Evolutionary conservation across 192 early-diverging fungal genomes (phyloP), one percentile per base, ranked within the genome.

Genomic region (Linnemannia zychae): DNA sequence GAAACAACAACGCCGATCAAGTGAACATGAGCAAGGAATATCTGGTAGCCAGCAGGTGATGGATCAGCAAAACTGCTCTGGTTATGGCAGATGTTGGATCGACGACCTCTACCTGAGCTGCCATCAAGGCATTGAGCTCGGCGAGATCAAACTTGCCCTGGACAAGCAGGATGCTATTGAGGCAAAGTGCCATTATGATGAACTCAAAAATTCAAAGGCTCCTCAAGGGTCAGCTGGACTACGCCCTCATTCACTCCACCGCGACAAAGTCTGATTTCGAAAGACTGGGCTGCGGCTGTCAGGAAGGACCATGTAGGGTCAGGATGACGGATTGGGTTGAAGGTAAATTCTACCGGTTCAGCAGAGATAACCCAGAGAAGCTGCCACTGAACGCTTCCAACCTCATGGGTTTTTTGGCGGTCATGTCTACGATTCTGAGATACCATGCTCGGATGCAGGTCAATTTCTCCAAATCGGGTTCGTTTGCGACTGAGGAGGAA

Each of bases 11-110:
- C 17, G 28, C 57, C 12, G 24, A 63, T 1, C 57, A 63, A 12
- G 57, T 63, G 57, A 28, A 63, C 0, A 24, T 28, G 4, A 31
- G 13, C 28, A 63, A 63, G 57, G 28, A 63, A n/a, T 24, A 63
- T 6, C 12, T 63, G 11, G 28, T 63, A 28, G 28, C 57, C 28
- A 28, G 31, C 3, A n/a, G 57, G 31, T 28, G 57, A 31, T 63
- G 57, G 57, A 22, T 63, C 28, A 31, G 31, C 57, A 63, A 63
- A 28, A 63, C 57, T 24, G 28, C 31, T 28, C 31, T 63, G 28
- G 57, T n/a, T n/a, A 63, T 63, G 57, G 57, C 24, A 31, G 57
- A 63, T 63, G 57, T 63, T 28, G 57, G 57, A 63, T 63, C 28
- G 57, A 63, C 57, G 24, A 28, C 28, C 57, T 63, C 57, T 63